phyloP scores from a whole-genome alignment of 1,139 yeast genomes.

The Pichia sp. region DNA sequence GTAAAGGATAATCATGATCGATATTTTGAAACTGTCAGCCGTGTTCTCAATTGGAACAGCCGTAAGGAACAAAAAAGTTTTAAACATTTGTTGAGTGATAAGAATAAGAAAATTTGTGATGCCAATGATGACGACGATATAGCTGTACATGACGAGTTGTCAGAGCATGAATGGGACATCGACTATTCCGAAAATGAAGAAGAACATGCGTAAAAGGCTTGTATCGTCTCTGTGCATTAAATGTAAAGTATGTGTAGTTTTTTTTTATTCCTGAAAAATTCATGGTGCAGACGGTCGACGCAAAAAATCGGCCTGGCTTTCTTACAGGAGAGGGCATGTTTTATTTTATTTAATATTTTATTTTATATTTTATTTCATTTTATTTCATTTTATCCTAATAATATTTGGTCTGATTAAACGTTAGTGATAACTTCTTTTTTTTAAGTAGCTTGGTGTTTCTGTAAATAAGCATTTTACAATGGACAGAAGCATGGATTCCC shows the following conservation, averaged over 20 bases:
- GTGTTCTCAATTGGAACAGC: constrained; percentile 82
- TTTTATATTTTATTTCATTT: too few species aligned
- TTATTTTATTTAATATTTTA: background rate
- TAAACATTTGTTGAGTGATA: constrained; percentile 44
- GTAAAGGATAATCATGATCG: constrained; percentile 70
- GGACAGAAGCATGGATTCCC: constrained; percentile 8
- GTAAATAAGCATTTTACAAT: background rate
- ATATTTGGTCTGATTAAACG: background rate
- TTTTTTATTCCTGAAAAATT: background rate
- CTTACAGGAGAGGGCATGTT: background rate
- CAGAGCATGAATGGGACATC: constrained; percentile 24
- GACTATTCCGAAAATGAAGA: constrained; percentile 25
- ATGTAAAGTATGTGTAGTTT: background rate
- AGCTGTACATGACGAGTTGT: background rate
- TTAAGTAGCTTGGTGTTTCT: background rate
- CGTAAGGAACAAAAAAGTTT: constrained; percentile 79
- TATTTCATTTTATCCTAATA: too few species aligned
- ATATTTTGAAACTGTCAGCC: constrained; percentile 74
- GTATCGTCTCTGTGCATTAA: background rate
- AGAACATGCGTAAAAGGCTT: background rate
- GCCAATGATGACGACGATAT: constrained; percentile 14
- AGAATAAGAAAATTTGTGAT: constrained; percentile 36
- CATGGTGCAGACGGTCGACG: background rate
- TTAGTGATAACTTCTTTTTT: background rate
- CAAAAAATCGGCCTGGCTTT: background rate